Base-by-base conservation (phyloP, 306 rosid species). In the Prinsepia uniflora region DNA sequence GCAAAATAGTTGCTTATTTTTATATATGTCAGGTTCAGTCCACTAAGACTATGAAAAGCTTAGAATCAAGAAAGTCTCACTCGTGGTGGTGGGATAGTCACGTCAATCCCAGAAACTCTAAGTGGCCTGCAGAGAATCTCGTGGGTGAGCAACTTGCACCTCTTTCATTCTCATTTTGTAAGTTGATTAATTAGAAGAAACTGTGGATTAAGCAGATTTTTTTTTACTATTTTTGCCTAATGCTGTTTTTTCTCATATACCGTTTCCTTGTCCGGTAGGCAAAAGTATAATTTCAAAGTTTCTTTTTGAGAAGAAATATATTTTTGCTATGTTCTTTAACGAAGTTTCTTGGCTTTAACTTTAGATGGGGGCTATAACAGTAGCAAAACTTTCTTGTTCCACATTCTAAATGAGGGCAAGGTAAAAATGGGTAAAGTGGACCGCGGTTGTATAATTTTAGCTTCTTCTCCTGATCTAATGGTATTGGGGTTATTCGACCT, bases 41-140 rank as follows among this genome's bases (percentile, higher is more conserved):
- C 48, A 73, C 24, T 55, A 84, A 88, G 82, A 81, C 52, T 10
- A 79, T 87, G 79, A 87, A 59, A 83, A 87, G 97, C 76, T 45
- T 77, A 50, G 96, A 87, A 58, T 81, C 92, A 64, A 86, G 76
- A 49, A 91, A 86, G 76, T 84, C 96, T 40, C 96, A 87, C 81
- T 87, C 96, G 8, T 85, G 96, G 93, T 87, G 99, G 99, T 95
- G 99, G 99, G 99, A 95, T 68, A 87, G 96, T 81, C 91, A 87
- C 72, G 44, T 91, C 68, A 81, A 80, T 82, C 86, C 87, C 67
- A 95, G 84, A 78, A 95, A 85, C 83, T 89, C 96, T 24, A 94
- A 71, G 74, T 94, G 96, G 99, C 97, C 87, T 48, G 72, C 74
- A n/a, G 97, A 89, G 56, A 95, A 87, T 85, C 90, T 85, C 46